Percentiles rank a stretch among this genome's conserved stretches.
Conservation (phyloP, 106 monocot genomes). For the Platanthera guangdongensis region DNA sequence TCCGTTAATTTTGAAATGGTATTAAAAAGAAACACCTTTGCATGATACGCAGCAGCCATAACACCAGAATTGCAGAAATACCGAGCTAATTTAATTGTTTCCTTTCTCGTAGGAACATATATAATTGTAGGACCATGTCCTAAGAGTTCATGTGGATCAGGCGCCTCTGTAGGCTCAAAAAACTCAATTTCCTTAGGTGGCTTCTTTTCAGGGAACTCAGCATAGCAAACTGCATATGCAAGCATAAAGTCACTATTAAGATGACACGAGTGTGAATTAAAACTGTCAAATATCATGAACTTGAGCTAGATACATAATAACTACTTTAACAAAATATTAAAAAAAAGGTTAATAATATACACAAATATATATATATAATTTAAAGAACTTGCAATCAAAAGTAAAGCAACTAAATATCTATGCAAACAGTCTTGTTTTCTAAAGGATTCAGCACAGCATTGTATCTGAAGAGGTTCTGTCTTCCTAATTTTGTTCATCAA, state of each 20-base stretch:
- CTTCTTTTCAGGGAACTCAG: slow-evolving; percentile 40
- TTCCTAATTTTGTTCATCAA: too few species aligned
- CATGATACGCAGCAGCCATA: slow-evolving; percentile 90
- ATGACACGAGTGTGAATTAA: neutral
- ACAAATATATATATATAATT: neutral
- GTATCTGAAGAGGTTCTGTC: too few species aligned
- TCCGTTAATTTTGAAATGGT: neutral
- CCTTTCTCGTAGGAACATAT: slow-evolving; percentile 92
- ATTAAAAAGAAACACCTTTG: slow-evolving; percentile 42
- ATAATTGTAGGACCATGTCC: slow-evolving; percentile 79
- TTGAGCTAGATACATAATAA: neutral
- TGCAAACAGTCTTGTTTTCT: neutral
- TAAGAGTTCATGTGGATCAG: slow-evolving; percentile 19
- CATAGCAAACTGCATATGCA: slow-evolving; percentile 51
- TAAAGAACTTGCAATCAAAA: neutral
- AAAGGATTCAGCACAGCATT: too few species aligned
- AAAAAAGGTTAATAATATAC: neutral
- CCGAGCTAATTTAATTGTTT: slow-evolving; percentile 55
- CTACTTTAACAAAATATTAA: neutral
- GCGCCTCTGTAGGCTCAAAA: slow-evolving; percentile 15
- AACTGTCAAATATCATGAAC: neutral
- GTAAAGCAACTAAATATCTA: neutral
- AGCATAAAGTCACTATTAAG: neutral
- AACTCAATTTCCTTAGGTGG: slow-evolving; percentile 12
- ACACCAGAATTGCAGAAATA: slow-evolving; percentile 70